Base-by-base conservation (phyloP, 495 filamentous ascomycete species). In the Aspergillus panamensis region DNA sequence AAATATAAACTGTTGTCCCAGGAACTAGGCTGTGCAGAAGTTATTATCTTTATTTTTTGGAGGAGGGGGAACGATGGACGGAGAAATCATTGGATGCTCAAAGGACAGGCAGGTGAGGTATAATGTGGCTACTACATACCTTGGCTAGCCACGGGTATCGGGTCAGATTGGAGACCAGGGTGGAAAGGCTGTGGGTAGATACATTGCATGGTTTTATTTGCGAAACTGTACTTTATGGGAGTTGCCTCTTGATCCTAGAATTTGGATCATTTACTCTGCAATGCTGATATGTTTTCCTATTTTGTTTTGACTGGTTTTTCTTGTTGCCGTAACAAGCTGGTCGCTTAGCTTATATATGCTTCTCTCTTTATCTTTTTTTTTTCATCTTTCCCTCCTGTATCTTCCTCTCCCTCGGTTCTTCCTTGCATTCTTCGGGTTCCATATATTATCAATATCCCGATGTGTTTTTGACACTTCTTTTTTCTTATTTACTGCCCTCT, bases 141-240 rank as follows among this genome's bases (percentile, higher is more conserved):
- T 35, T 17, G 32, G 48, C 33, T 42, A 53, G 50, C 50, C 50
- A 53, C 20, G 35, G 8, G 20, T 31, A 40, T 32, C 39, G 19
- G n/a, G n/a, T n/a, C n/a, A n/a, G n/a, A n/a, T n/a, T n/a, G n/a
- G 32, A 40, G 51, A 39, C 16, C 37, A 17, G 44, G 31, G 48
- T 60, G 48, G 60, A 37, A 51, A 30, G 25, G 47, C 25, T 57
- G 45, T 62, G 48, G 25, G 52, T 66, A 66, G 60, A 63, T 66
- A 66, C 61, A 63, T 66, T 59, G 64, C 58, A 63, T 66, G 60
- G 59, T 51, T 25, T 25, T 25, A 25, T 25, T 56, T 54, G 49
- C 58, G 59, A 62, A 64, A 58, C 54, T 67, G 64, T 67, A 67
- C 59, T 67, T 67, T 67, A 67, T 64, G 53, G 59, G 59, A 62